Base-by-base conservation (phyloP, 768 basidiomycete genomes). In the Trametes coccinea region DNA sequence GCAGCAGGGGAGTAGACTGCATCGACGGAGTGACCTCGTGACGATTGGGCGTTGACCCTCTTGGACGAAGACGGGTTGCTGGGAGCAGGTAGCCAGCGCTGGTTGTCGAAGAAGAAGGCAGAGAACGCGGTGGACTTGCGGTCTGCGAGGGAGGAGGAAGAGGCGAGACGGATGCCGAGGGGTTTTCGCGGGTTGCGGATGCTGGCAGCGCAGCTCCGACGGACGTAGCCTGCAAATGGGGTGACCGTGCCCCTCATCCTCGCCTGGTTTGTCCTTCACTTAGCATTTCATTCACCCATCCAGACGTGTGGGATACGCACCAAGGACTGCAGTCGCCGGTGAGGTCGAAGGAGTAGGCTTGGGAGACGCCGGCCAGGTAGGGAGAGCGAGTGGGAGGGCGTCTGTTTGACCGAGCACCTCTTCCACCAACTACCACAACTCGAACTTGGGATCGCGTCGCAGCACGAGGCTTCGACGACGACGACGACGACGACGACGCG, bases 21-120 rank as follows among this genome's bases (percentile, higher is more conserved):
- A 41, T 53, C 57, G 53, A 47, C 17, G 34, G 45, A 70, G 64
- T 41, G 69, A 66, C 34, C 64, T 64, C 53, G 60, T 27, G 30
- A 62, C 49, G 59, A 51, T 33, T 53, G 56, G 2, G 49, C 27
- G 13, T 27, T 13, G 22, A 50, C 8, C 1, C 29, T 8, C 11
- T 53, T 10, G 2, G 43, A 9, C 5, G 41, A 2, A 2, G 53
- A 7, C 5, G 31, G 51, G 43, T 60, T 59, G 2, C 31, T 52
- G 13, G 57, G 31, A 16, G n/a, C 13, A 0, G 58, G 47, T 0
- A 39, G 66, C 88, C 87, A 86, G 65, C 78, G 81, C 7, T 77
- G 69, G 65, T 88, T 90, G 71, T 81, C 83, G 66, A 82, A 85
- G 74, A 89, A 89, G 71, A 83, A 89, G 4, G 84, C 84, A 0